Evolutionary conservation across 306 rosid species (phyloP).

Genomic region (Begonia masoniana): DNA sequence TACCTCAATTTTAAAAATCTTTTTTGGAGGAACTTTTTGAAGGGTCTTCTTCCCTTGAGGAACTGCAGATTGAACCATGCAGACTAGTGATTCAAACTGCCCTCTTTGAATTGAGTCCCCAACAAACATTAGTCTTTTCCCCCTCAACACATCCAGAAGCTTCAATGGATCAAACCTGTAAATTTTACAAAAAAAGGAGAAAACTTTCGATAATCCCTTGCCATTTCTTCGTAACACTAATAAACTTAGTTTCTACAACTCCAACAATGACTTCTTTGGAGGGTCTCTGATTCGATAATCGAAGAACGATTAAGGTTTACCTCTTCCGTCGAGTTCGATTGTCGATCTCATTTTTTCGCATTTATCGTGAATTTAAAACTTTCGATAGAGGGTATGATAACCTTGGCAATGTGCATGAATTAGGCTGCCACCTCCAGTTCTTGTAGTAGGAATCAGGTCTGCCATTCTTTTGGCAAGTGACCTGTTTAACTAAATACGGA

Average conservation of each 20-base stretch:
- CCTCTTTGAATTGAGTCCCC: conserved; percentile 89
- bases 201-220: no score
- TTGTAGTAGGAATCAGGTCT: conserved; percentile 73
- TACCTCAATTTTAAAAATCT: conserved; percentile 40
- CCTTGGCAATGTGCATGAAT: conserved; percentile 73
- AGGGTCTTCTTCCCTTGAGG: conserved; percentile 69
- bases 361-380: background rate
- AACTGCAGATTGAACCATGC: conserved; percentile 63
- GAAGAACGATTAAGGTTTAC: no score
- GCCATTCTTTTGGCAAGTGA: conserved; percentile 76
- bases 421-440: conserved; percentile 94
- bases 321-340: no score
- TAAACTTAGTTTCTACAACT: no score
- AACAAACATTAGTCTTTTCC: conserved; percentile 71
- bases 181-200: background rate
- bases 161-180: conserved; percentile 76
- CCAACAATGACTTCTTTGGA: no score
- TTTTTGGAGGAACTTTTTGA: conserved; percentile 65
- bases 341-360: no score
- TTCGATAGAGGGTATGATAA: conserved; percentile 1
- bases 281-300: no score
- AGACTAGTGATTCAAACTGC: conserved; percentile 85
- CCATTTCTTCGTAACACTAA: no score
- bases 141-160: conserved; percentile 55
- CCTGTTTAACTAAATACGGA: conserved; percentile 78